phyloP scores from a whole-genome alignment of 164 flowering plant genomes.

The Berberis thunbergii region DNA sequence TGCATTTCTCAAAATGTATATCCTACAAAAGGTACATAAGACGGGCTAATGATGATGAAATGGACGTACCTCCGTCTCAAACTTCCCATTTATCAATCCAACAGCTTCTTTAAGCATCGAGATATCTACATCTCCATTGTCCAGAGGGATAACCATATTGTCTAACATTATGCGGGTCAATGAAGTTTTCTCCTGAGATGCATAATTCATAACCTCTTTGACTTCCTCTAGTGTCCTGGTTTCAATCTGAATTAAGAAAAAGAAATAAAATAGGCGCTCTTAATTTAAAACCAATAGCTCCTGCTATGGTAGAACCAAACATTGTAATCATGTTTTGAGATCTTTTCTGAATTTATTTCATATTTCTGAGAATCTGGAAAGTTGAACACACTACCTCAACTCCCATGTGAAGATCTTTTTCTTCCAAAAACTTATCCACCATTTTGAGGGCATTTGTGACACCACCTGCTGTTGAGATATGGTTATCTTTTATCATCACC shows the following conservation, averaged over 20 bases:
- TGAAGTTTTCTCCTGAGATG: conserved; percentile 51
- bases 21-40: not conserved
- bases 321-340: too few relatives aligned
- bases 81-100: conserved; percentile 61
- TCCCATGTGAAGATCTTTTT: conserved; percentile 66
- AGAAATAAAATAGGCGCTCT: not conserved
- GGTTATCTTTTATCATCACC: conserved; percentile 97
- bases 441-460: conserved; percentile 59
- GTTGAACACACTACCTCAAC: conserved; percentile 62
- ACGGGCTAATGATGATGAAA: not conserved
- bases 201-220: conserved; percentile 69
- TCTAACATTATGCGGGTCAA: conserved; percentile 91
- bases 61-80: conserved; percentile 81
- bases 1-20: not conserved
- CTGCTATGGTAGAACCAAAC: too few relatives aligned
- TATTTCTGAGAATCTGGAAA: not conserved
- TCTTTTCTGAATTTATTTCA: too few relatives aligned
- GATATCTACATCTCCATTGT: conserved; percentile 76
- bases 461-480: conserved; percentile 84
- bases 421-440: conserved; percentile 61
- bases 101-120: conserved; percentile 95
- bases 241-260: conserved; percentile 48
- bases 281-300: not conserved
- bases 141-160: conserved; percentile 85
- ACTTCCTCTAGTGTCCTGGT: conserved; percentile 92